Conservation (phyloP, 2,329 filamentous ascomycete species). For the Stagonosporopsis vannaccii region DNA sequence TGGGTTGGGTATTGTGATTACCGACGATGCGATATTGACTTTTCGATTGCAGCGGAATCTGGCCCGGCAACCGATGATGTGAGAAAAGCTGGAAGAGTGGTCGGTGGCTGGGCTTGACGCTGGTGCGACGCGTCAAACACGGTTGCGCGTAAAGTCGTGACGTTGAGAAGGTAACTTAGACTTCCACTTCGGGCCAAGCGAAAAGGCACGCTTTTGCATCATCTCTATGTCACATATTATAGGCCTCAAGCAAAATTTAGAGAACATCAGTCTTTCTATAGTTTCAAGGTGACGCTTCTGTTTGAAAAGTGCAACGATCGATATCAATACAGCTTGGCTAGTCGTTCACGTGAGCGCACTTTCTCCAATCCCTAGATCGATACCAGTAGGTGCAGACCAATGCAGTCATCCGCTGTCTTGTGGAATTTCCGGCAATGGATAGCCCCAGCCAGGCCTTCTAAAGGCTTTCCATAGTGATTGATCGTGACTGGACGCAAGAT, state of each 20-base stretch:
- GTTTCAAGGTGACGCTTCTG: too few species aligned
- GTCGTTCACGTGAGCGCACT: not conserved
- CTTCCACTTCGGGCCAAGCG: slow-evolving; percentile 6
- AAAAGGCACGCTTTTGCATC: not conserved
- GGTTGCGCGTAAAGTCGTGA: slow-evolving; percentile 31
- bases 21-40: slow-evolving; percentile 33
- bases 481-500: too few species aligned
- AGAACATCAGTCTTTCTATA: not conserved
- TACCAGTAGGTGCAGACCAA: not conserved
- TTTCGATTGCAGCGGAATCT: slow-evolving; percentile 22
- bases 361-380: not conserved
- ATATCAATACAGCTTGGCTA: not conserved
- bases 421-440: too few species aligned
- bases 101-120: slow-evolving; percentile 27
- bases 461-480: too few species aligned
- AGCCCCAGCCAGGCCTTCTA: too few species aligned
- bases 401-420: too few species aligned
- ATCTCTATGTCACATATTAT: not conserved
- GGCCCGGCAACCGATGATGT: slow-evolving; percentile 24
- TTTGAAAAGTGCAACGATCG: not conserved
- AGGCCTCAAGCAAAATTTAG: not conserved
- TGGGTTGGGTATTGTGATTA: slow-evolving; percentile 24
- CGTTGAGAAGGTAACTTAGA: slow-evolving; percentile 23
- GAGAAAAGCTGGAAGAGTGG: slow-evolving; percentile 15
- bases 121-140: slow-evolving; percentile 28